Conservation (phyloP, 1,139 yeast genomes). For the Yamadazyma kanchanaburiensis region DNA sequence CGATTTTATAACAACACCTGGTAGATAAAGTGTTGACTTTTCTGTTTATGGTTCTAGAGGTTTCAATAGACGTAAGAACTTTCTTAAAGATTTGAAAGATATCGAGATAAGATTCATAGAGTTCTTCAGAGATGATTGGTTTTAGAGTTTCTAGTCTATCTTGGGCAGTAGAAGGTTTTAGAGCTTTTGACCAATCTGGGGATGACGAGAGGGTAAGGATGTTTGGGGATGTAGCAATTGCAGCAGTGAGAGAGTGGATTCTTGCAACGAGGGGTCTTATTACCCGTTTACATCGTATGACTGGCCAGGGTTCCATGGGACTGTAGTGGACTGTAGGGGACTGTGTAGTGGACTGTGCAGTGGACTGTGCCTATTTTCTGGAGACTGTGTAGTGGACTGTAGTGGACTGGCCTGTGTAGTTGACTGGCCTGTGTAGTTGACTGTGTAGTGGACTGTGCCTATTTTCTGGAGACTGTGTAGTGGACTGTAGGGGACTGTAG, state of each 20-base stretch:
- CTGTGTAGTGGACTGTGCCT: too few species aligned
- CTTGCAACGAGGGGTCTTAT: conserved; percentile 37
- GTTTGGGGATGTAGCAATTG: too few species aligned
- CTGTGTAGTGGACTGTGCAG: too few species aligned
- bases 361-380: too few species aligned
- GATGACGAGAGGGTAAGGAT: too few species aligned
- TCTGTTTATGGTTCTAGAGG: neutral
- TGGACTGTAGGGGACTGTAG: too few species aligned
- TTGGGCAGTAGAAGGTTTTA: conserved; percentile 20
- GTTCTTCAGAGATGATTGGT: conserved; percentile 24
- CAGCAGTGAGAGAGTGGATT: conserved; percentile 26
- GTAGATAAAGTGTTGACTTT: conserved; percentile 15
- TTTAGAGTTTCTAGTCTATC: conserved; percentile 23
- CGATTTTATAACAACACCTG: conserved; percentile 28
- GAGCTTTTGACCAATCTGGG: too few species aligned
- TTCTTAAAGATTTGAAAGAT: conserved; percentile 27
- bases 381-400: too few species aligned
- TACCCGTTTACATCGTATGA: conserved; percentile 28
- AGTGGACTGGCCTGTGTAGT: too few species aligned
- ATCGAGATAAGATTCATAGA: conserved; percentile 27
- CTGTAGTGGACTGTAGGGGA: too few species aligned
- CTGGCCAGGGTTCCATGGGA: conserved; percentile 4
- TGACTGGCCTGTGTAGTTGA: too few species aligned
- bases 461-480: too few species aligned
- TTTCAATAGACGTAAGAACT: conserved; percentile 7